Percentiles rank a stretch among this genome's conserved stretches.
Evolutionary conservation across 352 stramenopile genomes (phyloP).

Genomic region (Phytophthora melonis): DNA sequence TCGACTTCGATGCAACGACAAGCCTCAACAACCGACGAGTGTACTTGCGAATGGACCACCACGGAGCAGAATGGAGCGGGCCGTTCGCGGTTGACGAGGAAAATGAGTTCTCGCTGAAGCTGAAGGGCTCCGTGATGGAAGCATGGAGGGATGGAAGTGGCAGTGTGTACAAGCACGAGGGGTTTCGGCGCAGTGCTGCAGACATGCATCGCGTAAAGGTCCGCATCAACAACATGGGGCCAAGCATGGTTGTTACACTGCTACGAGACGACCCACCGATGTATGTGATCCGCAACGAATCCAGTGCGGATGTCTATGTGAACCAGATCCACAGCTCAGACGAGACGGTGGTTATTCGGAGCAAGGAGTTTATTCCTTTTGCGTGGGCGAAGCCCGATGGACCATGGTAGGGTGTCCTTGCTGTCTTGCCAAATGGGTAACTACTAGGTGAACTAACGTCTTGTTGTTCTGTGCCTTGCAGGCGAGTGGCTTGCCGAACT

Average conservation of each 20-base stretch:
- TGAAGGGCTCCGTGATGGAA: constrained; percentile 64
- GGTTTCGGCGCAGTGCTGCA: constrained; percentile 50
- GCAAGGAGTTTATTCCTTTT: constrained; percentile 81
- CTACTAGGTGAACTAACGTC: not conserved
- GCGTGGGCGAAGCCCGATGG: constrained; percentile 83
- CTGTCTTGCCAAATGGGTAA: not conserved
- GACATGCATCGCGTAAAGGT: constrained; percentile 80
- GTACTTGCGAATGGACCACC: constrained; percentile 82
- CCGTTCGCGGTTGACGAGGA: constrained; percentile 85
- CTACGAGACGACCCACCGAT: constrained; percentile 81
- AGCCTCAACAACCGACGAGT: constrained; percentile 64
- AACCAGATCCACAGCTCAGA: constrained; percentile 76
- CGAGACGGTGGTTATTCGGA: constrained; percentile 69
- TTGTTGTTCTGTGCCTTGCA: constrained; percentile 32
- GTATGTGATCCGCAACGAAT: constrained; percentile 90
- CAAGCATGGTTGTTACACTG: constrained; percentile 85
- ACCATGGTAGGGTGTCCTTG: constrained; percentile 55
- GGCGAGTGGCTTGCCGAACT: constrained; percentile 76
- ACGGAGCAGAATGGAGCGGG: constrained; percentile 82
- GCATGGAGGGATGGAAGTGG: constrained; percentile 58
- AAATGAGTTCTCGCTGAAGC: constrained; percentile 86
- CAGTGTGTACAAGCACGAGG: constrained; percentile 46
- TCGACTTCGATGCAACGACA: constrained; percentile 76
- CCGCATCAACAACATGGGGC: constrained; percentile 78
- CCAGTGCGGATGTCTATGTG: constrained; percentile 75